phyloP scores from a whole-genome alignment of 768 basidiomycete species.

The Cystofilobasidium bisporidii region DNA sequence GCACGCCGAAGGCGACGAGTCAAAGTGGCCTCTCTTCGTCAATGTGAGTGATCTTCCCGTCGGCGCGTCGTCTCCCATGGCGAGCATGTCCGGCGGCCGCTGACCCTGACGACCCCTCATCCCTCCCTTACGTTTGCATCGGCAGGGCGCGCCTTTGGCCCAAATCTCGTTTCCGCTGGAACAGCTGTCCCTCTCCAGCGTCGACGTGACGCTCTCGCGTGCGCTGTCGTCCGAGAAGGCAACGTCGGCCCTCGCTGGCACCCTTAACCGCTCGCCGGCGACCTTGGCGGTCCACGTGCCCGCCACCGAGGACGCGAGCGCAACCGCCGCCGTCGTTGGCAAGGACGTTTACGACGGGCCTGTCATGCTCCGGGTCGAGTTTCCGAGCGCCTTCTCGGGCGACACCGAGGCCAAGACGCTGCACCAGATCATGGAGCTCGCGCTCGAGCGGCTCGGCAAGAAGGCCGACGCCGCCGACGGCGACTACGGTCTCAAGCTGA shows the following conservation, averaged over 20 bases:
- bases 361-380: neutral
- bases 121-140: neutral
- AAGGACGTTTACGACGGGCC: conserved; percentile 1
- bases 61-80: neutral
- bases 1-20: neutral
- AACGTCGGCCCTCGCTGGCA: neutral
- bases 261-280: neutral
- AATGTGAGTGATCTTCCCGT: neutral
- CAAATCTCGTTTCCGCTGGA: neutral
- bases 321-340: neutral
- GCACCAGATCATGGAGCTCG: neutral
- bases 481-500: neutral
- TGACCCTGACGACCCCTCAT: neutral
- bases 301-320: neutral
- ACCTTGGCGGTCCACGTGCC: neutral
- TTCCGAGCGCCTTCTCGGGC: neutral
- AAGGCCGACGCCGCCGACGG: neutral
- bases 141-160: neutral
- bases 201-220: neutral
- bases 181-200: neutral
- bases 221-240: neutral
- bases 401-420: conserved; percentile 3
- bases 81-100: too few species aligned
- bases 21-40: neutral
- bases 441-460: neutral